Percentiles rank a stretch among this genome's conserved stretches.
These are phyloP conservation scores for Cystoisospora suis DNA, from an alignment of 169 alveolate species.

Conservation along the genomic window DNA sequence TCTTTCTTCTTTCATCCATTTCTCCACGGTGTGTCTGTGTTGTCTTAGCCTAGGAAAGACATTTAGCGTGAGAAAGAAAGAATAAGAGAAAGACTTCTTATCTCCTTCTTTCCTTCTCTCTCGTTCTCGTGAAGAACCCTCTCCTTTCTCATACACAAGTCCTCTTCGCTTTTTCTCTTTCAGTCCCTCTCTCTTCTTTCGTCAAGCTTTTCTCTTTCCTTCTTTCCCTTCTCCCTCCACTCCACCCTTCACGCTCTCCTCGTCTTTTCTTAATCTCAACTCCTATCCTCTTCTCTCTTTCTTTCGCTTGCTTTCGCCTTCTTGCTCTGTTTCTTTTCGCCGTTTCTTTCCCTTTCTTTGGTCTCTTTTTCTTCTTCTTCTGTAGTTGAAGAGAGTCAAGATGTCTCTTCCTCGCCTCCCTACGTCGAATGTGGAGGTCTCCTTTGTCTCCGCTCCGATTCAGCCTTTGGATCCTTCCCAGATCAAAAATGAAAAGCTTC, in stretches of 20 bases:
- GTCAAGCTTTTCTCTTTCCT: neutral
- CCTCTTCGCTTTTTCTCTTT: neutral
- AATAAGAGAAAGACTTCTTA: too few species aligned
- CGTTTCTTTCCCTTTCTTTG: neutral
- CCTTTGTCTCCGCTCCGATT: neutral
- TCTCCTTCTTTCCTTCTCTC: too few species aligned
- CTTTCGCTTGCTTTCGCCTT: neutral
- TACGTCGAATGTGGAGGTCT: neutral
- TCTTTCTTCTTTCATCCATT: too few species aligned
- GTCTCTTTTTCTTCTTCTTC: neutral
- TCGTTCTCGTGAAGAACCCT: neutral
- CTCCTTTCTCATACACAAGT: neutral
- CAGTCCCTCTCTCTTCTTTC: neutral
- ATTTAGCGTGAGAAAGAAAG: too few species aligned
- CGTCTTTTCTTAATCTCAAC: too few species aligned
- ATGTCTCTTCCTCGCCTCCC: neutral
- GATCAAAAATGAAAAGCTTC: neutral
- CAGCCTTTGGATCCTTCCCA: neutral
- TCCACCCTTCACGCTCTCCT: neutral
- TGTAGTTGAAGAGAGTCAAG: too few species aligned
- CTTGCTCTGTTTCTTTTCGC: neutral
- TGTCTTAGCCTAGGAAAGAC: too few species aligned
- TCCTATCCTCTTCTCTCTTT: neutral
- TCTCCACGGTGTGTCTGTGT: too few species aligned
- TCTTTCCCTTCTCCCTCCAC: neutral